Evolutionary conservation across 805 yeast genomes (phyloP), one percentile per base, ranked within the genome.

Genomic region (Schizosaccharomyces lindneri): DNA sequence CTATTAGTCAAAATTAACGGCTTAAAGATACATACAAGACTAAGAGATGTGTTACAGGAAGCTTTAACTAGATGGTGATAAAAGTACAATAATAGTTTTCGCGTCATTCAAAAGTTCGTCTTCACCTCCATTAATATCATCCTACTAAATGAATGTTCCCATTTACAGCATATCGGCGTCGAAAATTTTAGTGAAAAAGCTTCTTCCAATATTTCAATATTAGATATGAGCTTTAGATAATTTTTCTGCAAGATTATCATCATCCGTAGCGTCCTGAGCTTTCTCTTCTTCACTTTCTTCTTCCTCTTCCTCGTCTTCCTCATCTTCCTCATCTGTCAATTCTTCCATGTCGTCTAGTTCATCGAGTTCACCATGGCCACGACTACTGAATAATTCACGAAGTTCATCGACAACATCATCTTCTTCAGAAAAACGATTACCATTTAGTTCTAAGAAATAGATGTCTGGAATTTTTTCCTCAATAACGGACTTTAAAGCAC

Each of bases 291-390:
- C 83, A 59, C 79, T 86, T 60, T 78, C 78, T 6, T 76, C 81
- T 17, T 74, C 80, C 2, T 75, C 82, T 4, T 76, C 82, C 11
- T 78, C 83, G 21, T 78, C 83, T 3, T 79, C 84, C 27, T 81
- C 86, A 62, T 81, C 87, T 62, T 81, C 87, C 29, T 80, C 85
- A 59, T 81, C 80, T 65, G 81, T 81, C 43, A 79, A 75, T 71
- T 87, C 96, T 74, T 90, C 98, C 73, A 93, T 79, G 67, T 93
- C 98, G 67, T 90, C 97, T 60, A 93, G 77, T 70, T 93, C 98
- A 68, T 90, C 95, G 43, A 93, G 74, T 70, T 84, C 90, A 64
- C 95, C 95, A 63, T 74, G 72, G 0, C 89, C 93, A 68, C 87
- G 80, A 48, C 76, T 78, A 62, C 79, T 85, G 66, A 90, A 87